A percentile compares a stretch with the other conserved stretches of the same genome.
Evolutionary conservation across 2,329 filamentous ascomycete genomes (phyloP).

Genomic region (Claviceps pusilla): DNA sequence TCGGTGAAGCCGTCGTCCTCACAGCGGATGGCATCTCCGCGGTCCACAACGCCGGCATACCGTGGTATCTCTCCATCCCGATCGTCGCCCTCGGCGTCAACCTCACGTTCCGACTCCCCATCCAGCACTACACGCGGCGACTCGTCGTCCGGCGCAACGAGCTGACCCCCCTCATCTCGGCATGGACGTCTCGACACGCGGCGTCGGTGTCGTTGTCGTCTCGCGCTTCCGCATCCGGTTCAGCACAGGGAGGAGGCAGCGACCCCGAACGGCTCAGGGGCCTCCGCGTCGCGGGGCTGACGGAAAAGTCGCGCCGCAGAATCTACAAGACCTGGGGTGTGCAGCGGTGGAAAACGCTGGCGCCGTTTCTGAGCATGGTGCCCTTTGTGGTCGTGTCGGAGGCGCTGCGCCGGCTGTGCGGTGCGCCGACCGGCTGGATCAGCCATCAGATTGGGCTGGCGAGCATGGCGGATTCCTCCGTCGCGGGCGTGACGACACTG

Average conservation of each 20-base stretch:
- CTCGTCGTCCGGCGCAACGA: slow-evolving; percentile 17
- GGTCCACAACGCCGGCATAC: slow-evolving; percentile 30
- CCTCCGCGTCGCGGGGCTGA: slow-evolving; percentile 12
- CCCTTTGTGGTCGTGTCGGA: slow-evolving; percentile 38
- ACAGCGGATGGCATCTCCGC: slow-evolving; percentile 29
- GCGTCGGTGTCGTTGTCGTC: background rate
- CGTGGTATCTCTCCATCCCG: slow-evolving; percentile 41
- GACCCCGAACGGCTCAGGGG: slow-evolving; percentile 10
- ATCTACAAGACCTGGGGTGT: slow-evolving; percentile 26
- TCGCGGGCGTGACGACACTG: slow-evolving; percentile 5
- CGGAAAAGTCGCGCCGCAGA: slow-evolving; percentile 16
- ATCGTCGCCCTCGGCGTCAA: slow-evolving; percentile 33
- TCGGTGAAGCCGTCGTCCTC: slow-evolving; percentile 21
- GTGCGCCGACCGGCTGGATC: slow-evolving; percentile 17
- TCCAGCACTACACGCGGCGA: slow-evolving; percentile 25
- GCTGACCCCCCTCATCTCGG: slow-evolving; percentile 16
- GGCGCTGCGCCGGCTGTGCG: slow-evolving; percentile 30
- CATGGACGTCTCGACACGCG: slow-evolving; percentile 17
- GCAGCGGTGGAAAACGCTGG: slow-evolving; percentile 32
- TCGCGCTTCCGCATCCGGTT: background rate
- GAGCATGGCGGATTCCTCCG: background rate
- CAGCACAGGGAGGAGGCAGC: background rate
- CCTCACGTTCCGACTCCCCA: slow-evolving; percentile 30
- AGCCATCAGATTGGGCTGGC: slow-evolving; percentile 17
- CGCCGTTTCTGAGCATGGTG: slow-evolving; percentile 26